Base-by-base conservation (phyloP, 164 flowering plant species). In the Tinospora cordifolia region DNA sequence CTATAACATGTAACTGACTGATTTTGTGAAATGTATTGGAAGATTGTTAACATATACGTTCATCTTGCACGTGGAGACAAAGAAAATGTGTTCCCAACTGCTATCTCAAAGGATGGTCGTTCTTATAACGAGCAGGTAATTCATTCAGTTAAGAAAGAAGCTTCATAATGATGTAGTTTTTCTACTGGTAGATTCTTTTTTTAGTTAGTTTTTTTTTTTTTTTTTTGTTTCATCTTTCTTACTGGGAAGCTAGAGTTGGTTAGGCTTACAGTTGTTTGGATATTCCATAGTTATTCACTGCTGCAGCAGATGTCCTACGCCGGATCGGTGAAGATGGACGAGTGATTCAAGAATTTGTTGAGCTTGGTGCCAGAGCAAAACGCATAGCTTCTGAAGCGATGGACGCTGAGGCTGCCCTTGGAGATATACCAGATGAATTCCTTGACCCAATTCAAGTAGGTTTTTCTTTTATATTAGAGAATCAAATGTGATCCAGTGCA, bases 401-500 rank as follows among this genome's bases (percentile, higher is more conserved):
- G 94, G 99, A 95, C 30, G 79, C 87, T 49, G 99, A 95, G 76
- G 96, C 90, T 69, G 81, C 85, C 58, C 93, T 95, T 47, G 99
- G 99, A 66, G 99, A 95, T 39, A 88, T 95, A 75, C 99, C 98
- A 0, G 99, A 95, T 51, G 99, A 95, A 79, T 95, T 92, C 86
- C 89, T 95, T 63, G 99, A 95, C 74, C 99, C 99, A 66, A 95
- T 95, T 81, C 99, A 95, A 79, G 99, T 92, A 81, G 15, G 77
- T 19, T 49, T 68, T 21, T 7, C 25, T 8, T 65, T 19, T 21
- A n/a, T 22, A 19, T 62, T 27, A n/a, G 10, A 65, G 6, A 22
- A 38, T 38, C 12, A 22, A 22, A 25, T 14, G 39, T 27, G 36
- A n/a, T 30, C 26, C 10, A 27, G 12, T 47, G 54, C 54, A 13